A percentile compares a stretch with the other conserved stretches of the same genome.
These are phyloP conservation scores for Blastosporella zonata DNA, from an alignment of 1,284 basidiomycete genomes.

Conservation along the genomic window DNA sequence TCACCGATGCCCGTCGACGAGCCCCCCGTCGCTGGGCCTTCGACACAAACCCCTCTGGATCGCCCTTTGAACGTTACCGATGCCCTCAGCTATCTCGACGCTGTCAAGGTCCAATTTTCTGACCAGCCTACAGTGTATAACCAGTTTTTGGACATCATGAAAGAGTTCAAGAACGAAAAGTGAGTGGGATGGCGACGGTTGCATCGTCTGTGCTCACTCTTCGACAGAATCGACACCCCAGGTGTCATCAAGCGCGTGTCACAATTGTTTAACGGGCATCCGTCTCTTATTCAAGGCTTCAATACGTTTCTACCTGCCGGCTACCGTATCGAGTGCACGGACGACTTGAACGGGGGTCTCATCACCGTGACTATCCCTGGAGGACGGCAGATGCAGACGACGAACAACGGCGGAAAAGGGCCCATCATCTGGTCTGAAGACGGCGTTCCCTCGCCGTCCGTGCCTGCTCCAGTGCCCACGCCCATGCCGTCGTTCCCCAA, in stretches of 20 bases:
- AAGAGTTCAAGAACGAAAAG: slow-evolving; percentile 93
- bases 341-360: slow-evolving; percentile 37
- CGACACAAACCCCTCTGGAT: slow-evolving; percentile 21
- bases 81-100: slow-evolving; percentile 92
- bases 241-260: slow-evolving; percentile 96
- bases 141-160: slow-evolving; percentile 96
- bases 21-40: slow-evolving; percentile 10
- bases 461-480: slow-evolving; percentile 19
- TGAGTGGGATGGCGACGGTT: slow-evolving; percentile 37
- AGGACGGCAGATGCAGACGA: slow-evolving; percentile 53
- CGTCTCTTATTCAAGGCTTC: slow-evolving; percentile 92
- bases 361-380: slow-evolving; percentile 78
- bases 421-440: slow-evolving; percentile 36
- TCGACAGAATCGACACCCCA: slow-evolving; percentile 88
- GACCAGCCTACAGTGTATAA: slow-evolving; percentile 93
- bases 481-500: slow-evolving; percentile 25
- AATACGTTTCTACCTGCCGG: slow-evolving; percentile 96
- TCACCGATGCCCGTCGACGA: slow-evolving; percentile 18
- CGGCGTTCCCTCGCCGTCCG: slow-evolving; percentile 1
- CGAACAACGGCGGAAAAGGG: slow-evolving; percentile 36
- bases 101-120: slow-evolving; percentile 87
- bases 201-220: slow-evolving; percentile 5
- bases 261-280: slow-evolving; percentile 89
- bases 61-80: slow-evolving; percentile 78
- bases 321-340: slow-evolving; percentile 87